phyloP scores from a whole-genome alignment of 2,329 filamentous ascomycete genomes.

The Raffaelea albimanens region DNA sequence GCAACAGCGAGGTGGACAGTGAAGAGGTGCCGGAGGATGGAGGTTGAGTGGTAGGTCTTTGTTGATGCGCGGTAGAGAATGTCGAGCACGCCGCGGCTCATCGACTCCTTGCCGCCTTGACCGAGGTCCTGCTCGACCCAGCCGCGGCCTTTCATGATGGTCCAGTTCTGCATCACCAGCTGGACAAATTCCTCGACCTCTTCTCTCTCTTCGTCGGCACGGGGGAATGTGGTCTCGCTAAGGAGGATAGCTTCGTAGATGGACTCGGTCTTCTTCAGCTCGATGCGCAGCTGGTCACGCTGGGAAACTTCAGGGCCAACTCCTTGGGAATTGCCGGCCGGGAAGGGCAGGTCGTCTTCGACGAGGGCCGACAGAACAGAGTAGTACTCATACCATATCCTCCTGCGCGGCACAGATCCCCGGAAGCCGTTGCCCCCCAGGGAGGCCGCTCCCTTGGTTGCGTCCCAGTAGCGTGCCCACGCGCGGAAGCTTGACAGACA shows the following conservation, averaged over 20 bases:
- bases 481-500: slow-evolving; percentile 50
- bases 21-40: slow-evolving; percentile 79
- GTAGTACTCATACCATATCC: slow-evolving; percentile 83
- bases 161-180: slow-evolving; percentile 77
- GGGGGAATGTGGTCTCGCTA: slow-evolving; percentile 72
- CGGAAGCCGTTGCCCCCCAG: slow-evolving; percentile 49
- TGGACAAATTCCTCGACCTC: slow-evolving; percentile 78
- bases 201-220: slow-evolving; percentile 65
- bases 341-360: slow-evolving; percentile 53
- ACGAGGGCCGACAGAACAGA: slow-evolving; percentile 67
- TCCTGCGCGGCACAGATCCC: slow-evolving; percentile 50
- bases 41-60: slow-evolving; percentile 91
- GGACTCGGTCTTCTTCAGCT: slow-evolving; percentile 70
- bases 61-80: slow-evolving; percentile 83
- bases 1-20: slow-evolving; percentile 77
- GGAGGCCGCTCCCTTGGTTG: slow-evolving; percentile 31
- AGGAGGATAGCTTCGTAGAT: slow-evolving; percentile 74
- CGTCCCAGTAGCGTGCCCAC: slow-evolving; percentile 63
- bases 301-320: slow-evolving; percentile 36
- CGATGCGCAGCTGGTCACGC: slow-evolving; percentile 57
- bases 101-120: slow-evolving; percentile 64
- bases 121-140: slow-evolving; percentile 79
- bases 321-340: slow-evolving; percentile 34
- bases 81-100: slow-evolving; percentile 72
- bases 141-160: slow-evolving; percentile 63